Evolutionary conservation across 2,329 filamentous ascomycete species (phyloP).

Genomic region (Fonsecaea pedrosoi): DNA sequence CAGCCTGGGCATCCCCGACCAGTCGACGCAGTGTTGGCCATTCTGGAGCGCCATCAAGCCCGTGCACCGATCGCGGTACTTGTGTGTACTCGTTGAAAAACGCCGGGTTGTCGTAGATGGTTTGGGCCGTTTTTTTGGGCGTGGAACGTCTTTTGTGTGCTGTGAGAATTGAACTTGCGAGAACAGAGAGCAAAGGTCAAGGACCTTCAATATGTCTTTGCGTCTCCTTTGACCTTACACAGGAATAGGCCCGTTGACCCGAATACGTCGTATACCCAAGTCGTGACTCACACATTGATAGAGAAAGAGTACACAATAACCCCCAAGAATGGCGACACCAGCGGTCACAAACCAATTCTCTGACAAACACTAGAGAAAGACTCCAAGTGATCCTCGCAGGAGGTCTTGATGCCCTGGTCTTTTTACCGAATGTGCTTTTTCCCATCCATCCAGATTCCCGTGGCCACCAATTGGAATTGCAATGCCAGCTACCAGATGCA

Average conservation of each 20-base stretch:
- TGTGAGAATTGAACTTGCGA: too few relatives aligned
- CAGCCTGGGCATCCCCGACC: constrained; percentile 46
- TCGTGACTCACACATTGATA: neutral
- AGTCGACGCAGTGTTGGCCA: constrained; percentile 54
- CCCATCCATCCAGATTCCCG: neutral
- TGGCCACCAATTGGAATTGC: neutral
- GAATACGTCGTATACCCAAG: neutral
- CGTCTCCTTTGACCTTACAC: neutral
- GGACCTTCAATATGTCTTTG: too few relatives aligned
- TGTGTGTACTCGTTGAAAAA: constrained; percentile 55
- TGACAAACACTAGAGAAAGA: neutral
- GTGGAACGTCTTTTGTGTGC: too few relatives aligned
- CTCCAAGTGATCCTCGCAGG: neutral
- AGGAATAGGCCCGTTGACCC: neutral
- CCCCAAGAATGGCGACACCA: neutral
- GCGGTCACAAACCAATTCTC: neutral
- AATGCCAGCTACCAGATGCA: neutral
- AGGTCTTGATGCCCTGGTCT: neutral
- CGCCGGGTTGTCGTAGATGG: constrained; percentile 51
- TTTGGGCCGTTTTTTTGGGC: constrained; percentile 43
- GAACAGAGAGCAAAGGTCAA: too few relatives aligned
- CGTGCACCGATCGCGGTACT: constrained; percentile 51
- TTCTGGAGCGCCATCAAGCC: constrained; percentile 53
- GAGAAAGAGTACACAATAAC: too few relatives aligned
- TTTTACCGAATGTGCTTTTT: neutral